These are phyloP conservation scores for Endoconidiophora polonica DNA, from an alignment of 2,329 filamentous ascomycete species.

Conservation along the genomic window DNA sequence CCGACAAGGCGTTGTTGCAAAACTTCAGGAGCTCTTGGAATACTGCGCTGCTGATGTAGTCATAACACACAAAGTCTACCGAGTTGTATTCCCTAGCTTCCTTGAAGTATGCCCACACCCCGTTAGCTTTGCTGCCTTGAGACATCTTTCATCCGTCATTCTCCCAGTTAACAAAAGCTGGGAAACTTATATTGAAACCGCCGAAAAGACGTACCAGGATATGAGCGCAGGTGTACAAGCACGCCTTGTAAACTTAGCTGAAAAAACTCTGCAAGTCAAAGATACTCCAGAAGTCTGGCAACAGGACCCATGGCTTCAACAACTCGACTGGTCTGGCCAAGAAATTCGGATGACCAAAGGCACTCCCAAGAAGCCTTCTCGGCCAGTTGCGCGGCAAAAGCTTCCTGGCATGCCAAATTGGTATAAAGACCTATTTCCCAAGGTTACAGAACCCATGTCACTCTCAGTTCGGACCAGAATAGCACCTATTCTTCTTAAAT, in stretches of 20 bases:
- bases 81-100: conserved; percentile 82
- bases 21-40: conserved; percentile 68
- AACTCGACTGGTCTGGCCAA: conserved; percentile 92
- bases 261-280: conserved; percentile 63
- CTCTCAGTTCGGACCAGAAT: conserved; percentile 77
- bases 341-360: conserved; percentile 82
- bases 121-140: conserved; percentile 85
- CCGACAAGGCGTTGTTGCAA: conserved; percentile 49
- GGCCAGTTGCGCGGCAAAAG: conserved; percentile 72
- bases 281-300: conserved; percentile 50
- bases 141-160: conserved; percentile 87
- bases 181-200: conserved; percentile 67
- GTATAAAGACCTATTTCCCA: conserved; percentile 82
- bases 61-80: conserved; percentile 86
- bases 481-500: conserved; percentile 64
- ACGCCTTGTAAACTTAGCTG: conserved; percentile 53
- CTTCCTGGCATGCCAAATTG: conserved; percentile 87
- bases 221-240: conserved; percentile 64
- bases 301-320: conserved; percentile 76
- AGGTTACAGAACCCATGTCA: conserved; percentile 49
- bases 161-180: conserved; percentile 78
- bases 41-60: conserved; percentile 93
- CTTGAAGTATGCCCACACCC: conserved; percentile 84
- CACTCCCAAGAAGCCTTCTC: conserved; percentile 66
- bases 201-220: conserved; percentile 68